These are phyloP conservation scores for Wallemia hederae DNA, from an alignment of 1,284 basidiomycete species.

Conservation along the genomic window DNA sequence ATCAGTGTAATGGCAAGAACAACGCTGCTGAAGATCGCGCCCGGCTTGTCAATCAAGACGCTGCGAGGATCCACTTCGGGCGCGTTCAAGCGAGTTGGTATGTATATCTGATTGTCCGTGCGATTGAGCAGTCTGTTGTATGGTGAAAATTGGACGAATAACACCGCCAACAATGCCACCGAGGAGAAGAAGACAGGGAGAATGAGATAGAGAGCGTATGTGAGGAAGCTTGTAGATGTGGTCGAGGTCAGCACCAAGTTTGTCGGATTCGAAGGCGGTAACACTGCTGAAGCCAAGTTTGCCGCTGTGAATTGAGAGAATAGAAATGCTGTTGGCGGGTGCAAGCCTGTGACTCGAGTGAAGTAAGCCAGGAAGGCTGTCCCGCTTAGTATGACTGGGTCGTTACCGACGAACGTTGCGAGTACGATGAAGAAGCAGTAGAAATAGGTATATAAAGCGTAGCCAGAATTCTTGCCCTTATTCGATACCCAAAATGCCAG, in stretches of 20 bases:
- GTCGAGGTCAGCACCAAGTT: conserved; percentile 30
- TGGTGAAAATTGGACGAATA: conserved; percentile 6
- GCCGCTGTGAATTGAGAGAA: conserved; percentile 41
- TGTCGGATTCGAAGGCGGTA: conserved; percentile 27
- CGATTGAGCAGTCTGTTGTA: not conserved
- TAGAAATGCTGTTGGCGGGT: conserved; percentile 31
- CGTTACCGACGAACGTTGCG: conserved; percentile 63
- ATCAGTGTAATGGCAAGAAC: conserved; percentile 26
- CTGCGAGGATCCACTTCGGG: conserved; percentile 20
- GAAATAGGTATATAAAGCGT: conserved; percentile 27
- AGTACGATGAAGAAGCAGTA: conserved; percentile 49
- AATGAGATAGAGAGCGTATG: conserved; percentile 17
- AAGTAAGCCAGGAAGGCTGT: conserved; percentile 68
- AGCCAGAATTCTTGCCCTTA: conserved; percentile 36
- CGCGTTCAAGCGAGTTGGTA: conserved; percentile 18
- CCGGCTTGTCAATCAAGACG: conserved; percentile 22
- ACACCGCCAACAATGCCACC: conserved; percentile 9
- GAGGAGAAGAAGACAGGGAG: conserved; percentile 16
- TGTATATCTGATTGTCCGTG: conserved; percentile 11
- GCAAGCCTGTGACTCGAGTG: conserved; percentile 34
- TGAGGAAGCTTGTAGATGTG: conserved; percentile 23
- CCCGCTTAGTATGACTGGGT: conserved; percentile 38
- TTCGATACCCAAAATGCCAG: conserved; percentile 65
- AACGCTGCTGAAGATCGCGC: conserved; percentile 22
- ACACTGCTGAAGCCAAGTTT: conserved; percentile 46